Evolutionary conservation across 2,329 filamentous ascomycete species (phyloP), one percentile per base, ranked within the genome.

Genomic region (Ophiostoma sp.): DNA sequence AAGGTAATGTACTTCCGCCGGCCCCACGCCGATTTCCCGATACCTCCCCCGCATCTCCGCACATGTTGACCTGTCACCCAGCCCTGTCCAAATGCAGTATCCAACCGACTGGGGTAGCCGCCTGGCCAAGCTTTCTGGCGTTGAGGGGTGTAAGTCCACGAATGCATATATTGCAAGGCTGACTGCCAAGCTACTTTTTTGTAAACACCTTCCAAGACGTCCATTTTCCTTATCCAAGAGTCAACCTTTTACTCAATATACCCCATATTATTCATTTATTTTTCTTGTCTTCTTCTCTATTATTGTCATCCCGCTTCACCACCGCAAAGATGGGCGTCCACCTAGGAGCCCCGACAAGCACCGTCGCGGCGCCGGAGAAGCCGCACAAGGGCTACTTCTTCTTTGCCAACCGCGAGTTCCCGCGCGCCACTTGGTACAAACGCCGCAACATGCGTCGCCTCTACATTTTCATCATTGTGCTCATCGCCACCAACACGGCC

Each of bases 351-450:
- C 39, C 63, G 39, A 8, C 63, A 22, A 17, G 31, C 28, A 17
- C 57, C 15, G 63, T 66, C 6, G 39, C 36, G 19, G 63, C 36
- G 36, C 63, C 63, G 11, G n/a, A 66, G 39, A 66, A 48, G 36
- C 63, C 63, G 11, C 63, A 2, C 11, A 66, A 66, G 36, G 63
- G 63, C n/a, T 19, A 48, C 39, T 66, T 66, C 19, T 66, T 48
- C 39, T 66, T 66, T 48, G 63, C 63, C 36, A 28, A 66, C 63
- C 63, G 63, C 63, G 36, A 45, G 39, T 66, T 66, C 63, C 63
- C 63, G 39, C 63, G 63, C 7, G 63, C 63, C 36, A 17, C 42
- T 22, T 68, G 63, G 63, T 68, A 50, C 39, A 48, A 48, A 12
- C 12, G 42, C 12, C 63, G 12, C 63, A 28, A 68, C 42, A 28